Evolutionary conservation across 1,284 basidiomycete species (phyloP), one percentile per base, ranked within the genome.

Genomic region (Spongispora temasekensis): DNA sequence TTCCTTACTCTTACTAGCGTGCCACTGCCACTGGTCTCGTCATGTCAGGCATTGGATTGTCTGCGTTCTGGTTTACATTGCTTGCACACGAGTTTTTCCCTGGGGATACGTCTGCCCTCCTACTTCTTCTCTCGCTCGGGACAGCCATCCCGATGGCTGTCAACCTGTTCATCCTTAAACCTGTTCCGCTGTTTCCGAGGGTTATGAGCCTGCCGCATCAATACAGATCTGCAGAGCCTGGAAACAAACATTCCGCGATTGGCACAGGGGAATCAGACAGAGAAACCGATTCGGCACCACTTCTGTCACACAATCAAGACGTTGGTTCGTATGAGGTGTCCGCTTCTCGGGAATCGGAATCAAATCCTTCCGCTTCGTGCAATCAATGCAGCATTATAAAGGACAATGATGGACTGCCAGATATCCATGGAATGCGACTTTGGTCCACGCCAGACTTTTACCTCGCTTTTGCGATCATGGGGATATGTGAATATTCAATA

Each of bases 41-140:
- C 23, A 77, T 93, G n/a, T 90, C 90, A 0, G 93, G 90, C n/a
- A 93, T 93, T 61, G 93, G 93, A 0, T 80, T 94, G 5, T 92
- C 90, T 9, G 93, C 92, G 0, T 93, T 94, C 75, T 78, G 89
- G 60, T 94, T 94, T 75, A 88, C 88, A 23, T 81, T 84, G 0
- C 71, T 92, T 21, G 85, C 89, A 0, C 86, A 91, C 59, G 64
- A 79, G 1, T 67, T 88, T 28, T 94, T 86, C 64, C 85, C 88
- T 0, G 91, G 89, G 1, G 81, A 92, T 66, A 91, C 89, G 0
- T 86, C 84, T 4, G 83, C 83, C 5, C 87, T 94, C 59, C 76
- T 94, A 4, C 76, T 87, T 0, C 70, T 90, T n/a, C 83, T 94
- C 13, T 82, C 88, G 0, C 68, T 89, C 3, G 92, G 92, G 2